Base-by-base conservation (phyloP, 352 stramenopile species). In the Phytophthora fragariaefolia region DNA sequence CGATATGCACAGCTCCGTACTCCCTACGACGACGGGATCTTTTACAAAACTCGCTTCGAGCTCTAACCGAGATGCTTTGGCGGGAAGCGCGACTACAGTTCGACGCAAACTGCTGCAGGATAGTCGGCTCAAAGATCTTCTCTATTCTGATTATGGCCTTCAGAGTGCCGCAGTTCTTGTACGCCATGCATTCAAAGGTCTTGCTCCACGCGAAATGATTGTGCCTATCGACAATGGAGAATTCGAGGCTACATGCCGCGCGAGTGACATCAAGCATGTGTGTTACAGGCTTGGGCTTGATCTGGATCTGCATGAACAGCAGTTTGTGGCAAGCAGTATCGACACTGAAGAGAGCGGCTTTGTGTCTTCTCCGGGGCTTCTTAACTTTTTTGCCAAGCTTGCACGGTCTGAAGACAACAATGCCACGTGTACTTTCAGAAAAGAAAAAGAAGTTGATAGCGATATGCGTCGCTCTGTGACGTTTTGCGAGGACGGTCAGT, bases 161-260 rank as follows among this genome's bases (percentile, higher is more conserved):
- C 81, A 86, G 38, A 93, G 83, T 27, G 85, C 83, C 12, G 83
- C 78, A 27, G 77, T 93, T 20, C 63, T 93, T 6, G 76, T 93
- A 2, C 77, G 85, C 10, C 85, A 93, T 18, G 83, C 83, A 4
- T 93, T 91, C 60, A 93, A 93, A 40, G 85, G 83, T 3, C 58
- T 93, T 3, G 74, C 80, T 20, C 63, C 83, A 1, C 67, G 83
- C 1, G 83, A 92, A 47, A 82, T 91, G 66, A 79, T 91, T 28
- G 81, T 91, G 10, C 79, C 82, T 0, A 81, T 91, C 15, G 80
- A 90, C 27, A 88, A 83, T 28, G 83, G 85, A 8, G 71, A 90
- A 38, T 93, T 83, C 38, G 85, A 92, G 51, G 74, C 82, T 17
- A 88, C 79, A 24, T 93, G 85, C 24, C 76, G 83, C 20, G 67